Percentiles rank a stretch among this genome's conserved stretches.
These are phyloP conservation scores for Knoxdaviesia proteae DNA, from an alignment of 2,329 filamentous ascomycete genomes.

Conservation along the genomic window DNA sequence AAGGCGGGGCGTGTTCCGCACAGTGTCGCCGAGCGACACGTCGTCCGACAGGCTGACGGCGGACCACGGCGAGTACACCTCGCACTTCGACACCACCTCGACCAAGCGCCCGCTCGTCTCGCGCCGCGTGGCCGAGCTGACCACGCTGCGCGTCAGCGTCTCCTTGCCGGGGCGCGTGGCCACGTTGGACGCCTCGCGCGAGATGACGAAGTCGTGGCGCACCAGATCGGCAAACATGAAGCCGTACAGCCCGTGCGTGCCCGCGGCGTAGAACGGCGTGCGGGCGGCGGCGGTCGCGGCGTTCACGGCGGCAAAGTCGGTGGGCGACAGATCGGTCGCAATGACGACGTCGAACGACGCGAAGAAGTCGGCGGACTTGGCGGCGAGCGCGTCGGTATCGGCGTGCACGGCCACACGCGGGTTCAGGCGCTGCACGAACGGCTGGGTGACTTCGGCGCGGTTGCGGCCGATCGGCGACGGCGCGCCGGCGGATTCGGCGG, in stretches of 20 bases:
- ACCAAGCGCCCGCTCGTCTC: conserved; percentile 44
- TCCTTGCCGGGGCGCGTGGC: conserved; percentile 40
- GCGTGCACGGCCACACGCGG: conserved; percentile 62
- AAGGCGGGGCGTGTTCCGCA: conserved; percentile 45
- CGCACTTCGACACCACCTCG: conserved; percentile 79
- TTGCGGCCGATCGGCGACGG: conserved; percentile 57
- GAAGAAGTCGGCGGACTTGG: conserved; percentile 56
- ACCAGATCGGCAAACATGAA: conserved; percentile 91
- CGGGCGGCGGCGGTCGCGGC: conserved; percentile 75
- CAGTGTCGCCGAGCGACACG: conserved; percentile 44
- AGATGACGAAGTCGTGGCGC: conserved; percentile 72
- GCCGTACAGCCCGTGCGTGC: conserved; percentile 75
- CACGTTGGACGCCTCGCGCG: conserved; percentile 65
- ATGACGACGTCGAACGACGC: conserved; percentile 66
- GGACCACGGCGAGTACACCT: conserved; percentile 72
- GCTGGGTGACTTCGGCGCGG: conserved; percentile 61
- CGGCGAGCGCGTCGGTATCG: conserved; percentile 45
- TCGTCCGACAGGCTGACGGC: conserved; percentile 61
- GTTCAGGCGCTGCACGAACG: conserved; percentile 70
- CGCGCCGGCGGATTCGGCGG: conserved; percentile 1
- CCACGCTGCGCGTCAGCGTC: conserved; percentile 55
- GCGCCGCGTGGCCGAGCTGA: conserved; percentile 49
- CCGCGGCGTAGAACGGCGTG: conserved; percentile 76
- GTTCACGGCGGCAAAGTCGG: conserved; percentile 31
- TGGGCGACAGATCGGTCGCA: conserved; percentile 67